Evolutionary conservation across 2,329 filamentous ascomycete species (phyloP).

Genomic region (Pseudogymnoascus sp.): DNA sequence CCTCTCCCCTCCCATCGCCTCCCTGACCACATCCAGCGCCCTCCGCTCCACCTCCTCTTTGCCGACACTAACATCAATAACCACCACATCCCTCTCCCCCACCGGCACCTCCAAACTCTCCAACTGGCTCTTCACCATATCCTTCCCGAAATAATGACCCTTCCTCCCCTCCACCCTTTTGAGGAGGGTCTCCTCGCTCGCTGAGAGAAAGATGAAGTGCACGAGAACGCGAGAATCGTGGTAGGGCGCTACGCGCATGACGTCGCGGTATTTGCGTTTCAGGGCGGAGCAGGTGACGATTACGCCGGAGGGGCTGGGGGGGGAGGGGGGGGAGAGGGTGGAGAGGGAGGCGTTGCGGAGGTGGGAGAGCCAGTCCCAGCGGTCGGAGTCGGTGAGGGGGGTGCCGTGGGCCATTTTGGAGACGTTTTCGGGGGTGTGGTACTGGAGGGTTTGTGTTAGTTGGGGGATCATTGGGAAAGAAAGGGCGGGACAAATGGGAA

Average conservation of each 20-base stretch:
- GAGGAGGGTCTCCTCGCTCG: conserved; percentile 66
- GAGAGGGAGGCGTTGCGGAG: conserved; percentile 61
- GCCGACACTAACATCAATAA: conserved; percentile 57
- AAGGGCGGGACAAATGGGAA: neutral
- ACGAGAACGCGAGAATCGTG: conserved; percentile 65
- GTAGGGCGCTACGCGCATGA: conserved; percentile 74
- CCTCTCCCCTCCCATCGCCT: neutral
- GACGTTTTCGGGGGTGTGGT: conserved; percentile 69
- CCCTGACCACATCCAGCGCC: conserved; percentile 40
- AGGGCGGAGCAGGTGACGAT: conserved; percentile 93
- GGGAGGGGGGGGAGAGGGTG: conserved; percentile 38
- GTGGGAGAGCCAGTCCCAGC: conserved; percentile 91
- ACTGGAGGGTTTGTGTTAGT: conserved; percentile 38
- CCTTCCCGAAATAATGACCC: conserved; percentile 90
- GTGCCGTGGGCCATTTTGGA: conserved; percentile 83
- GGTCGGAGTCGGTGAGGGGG: conserved; percentile 83
- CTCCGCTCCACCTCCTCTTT: conserved; percentile 52
- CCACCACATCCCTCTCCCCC: conserved; percentile 65
- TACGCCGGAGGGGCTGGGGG: conserved; percentile 54
- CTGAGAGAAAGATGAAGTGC: conserved; percentile 88
- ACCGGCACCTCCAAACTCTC: conserved; percentile 75
- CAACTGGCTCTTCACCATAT: conserved; percentile 92
- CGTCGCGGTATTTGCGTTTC: conserved; percentile 94
- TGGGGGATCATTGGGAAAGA: neutral
- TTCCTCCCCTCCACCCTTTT: conserved; percentile 66